Conservation (phyloP, 1,139 yeast genomes). For the Scheffersomyces quercinus region DNA sequence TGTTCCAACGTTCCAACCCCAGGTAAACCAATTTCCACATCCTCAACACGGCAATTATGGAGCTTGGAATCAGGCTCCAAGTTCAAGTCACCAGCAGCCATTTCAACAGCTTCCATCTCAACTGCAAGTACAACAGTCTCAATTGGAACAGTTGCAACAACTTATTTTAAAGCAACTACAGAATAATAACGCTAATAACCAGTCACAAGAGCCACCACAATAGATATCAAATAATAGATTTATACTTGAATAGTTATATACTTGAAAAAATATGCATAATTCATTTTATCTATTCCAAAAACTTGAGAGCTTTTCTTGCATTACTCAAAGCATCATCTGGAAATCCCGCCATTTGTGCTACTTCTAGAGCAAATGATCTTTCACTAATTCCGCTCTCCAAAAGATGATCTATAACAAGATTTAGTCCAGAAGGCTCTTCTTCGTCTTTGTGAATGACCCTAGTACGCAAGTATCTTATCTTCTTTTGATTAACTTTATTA, state of each 20-base stretch:
- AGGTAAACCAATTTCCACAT: background rate
- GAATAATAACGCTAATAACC: conserved; percentile 15
- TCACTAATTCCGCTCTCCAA: conserved; percentile 71
- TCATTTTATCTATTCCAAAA: conserved; percentile 3
- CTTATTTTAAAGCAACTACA: conserved; percentile 24
- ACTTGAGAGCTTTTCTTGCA: conserved; percentile 44
- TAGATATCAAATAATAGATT: background rate
- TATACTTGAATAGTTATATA: background rate
- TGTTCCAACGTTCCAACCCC: conserved; percentile 2
- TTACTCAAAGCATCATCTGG: conserved; percentile 59
- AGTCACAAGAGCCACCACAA: conserved; percentile 7
- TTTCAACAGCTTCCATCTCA: conserved; percentile 4
- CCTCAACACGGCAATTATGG: background rate
- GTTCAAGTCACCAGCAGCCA: conserved; percentile 3
- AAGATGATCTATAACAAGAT: conserved; percentile 58
- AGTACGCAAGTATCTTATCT: conserved; percentile 53
- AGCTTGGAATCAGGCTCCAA: background rate
- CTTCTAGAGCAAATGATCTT: conserved; percentile 81
- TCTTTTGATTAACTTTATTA: conserved; percentile 26
- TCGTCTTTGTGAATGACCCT: conserved; percentile 30
- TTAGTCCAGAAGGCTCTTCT: conserved; percentile 8
- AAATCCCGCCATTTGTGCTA: conserved; percentile 83
- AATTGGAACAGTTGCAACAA: conserved; percentile 32
- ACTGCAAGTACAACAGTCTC: conserved; percentile 10
- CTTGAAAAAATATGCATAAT: background rate